Percentiles rank a stretch among this genome's conserved stretches.
Conservation (phyloP, 2,329 filamentous ascomycete species). For the Scolecobasidium constrictum region DNA sequence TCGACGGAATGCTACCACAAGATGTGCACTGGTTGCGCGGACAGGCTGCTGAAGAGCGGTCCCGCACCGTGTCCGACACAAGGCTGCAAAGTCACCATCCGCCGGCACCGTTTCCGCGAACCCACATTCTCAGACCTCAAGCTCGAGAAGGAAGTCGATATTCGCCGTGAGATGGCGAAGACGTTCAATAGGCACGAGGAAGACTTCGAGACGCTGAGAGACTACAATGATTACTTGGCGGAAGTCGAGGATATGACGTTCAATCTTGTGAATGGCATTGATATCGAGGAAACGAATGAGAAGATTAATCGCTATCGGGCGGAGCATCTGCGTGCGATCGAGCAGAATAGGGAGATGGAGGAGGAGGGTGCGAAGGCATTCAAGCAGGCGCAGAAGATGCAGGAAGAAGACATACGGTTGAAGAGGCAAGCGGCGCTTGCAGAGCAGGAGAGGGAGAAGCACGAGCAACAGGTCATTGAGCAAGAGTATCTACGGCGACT, state of each 20-base stretch:
- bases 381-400: slow-evolving; percentile 38
- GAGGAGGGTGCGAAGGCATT: slow-evolving; percentile 36
- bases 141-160: slow-evolving; percentile 89
- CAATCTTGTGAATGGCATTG: slow-evolving; percentile 66
- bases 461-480: slow-evolving; percentile 53
- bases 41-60: slow-evolving; percentile 84
- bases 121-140: slow-evolving; percentile 84
- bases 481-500: slow-evolving; percentile 61
- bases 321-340: slow-evolving; percentile 52
- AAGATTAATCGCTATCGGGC: slow-evolving; percentile 60
- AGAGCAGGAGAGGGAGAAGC: slow-evolving; percentile 29
- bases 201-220: slow-evolving; percentile 75
- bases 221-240: slow-evolving; percentile 92
- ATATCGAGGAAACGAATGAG: slow-evolving; percentile 52
- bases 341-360: slow-evolving; percentile 37
- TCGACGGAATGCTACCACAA: slow-evolving; percentile 98
- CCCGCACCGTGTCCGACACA: slow-evolving; percentile 88
- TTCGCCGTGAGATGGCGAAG: slow-evolving; percentile 62
- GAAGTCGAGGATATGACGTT: slow-evolving; percentile 83
- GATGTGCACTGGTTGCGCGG: slow-evolving; percentile 95
- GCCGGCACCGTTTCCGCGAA: slow-evolving; percentile 71
- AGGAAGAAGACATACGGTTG: slow-evolving; percentile 56
- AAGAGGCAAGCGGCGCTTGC: slow-evolving; percentile 24
- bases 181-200: slow-evolving; percentile 85
- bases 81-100: slow-evolving; percentile 75